Evolutionary conservation across 2,329 filamentous ascomycete species (phyloP), one percentile per base, ranked within the genome.

Genomic region (Fusarium sp.): DNA sequence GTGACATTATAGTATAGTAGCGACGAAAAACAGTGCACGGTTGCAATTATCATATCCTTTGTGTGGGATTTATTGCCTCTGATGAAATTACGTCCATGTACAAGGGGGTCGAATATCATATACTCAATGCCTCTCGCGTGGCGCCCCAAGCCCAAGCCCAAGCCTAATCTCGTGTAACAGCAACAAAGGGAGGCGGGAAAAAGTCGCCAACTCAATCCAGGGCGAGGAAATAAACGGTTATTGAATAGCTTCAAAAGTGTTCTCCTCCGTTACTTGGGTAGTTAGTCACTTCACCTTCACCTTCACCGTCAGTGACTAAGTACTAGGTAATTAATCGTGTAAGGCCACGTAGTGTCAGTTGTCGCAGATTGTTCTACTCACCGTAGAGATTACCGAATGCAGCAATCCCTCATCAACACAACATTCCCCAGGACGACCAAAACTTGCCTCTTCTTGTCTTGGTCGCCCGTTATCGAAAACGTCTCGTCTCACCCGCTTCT

Each of bases 311-410:
- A 51, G 50, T 26, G 13, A 54, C n/a, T 26, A 24, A 18, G 26
- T 26, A 26, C 26, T 26, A 26, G 7, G 20, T n/a, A 17, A n/a
- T 50, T 32, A 11, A 20, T 30, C 54, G 54, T 71, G 42, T 14
- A 41, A 41, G 35, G 51, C 61, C 45, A 68, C 61, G 35, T 39
- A 38, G 70, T 63, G 66, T 66, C 61, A 39, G 47, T 47, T 65
- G 71, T 72, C 71, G 63, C 63, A 69, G 58, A 59, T 51, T 70
- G 51, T 67, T 74, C 54, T 39, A 60, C 61, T 57, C 66, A 50
- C 32, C 41, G 24, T 39, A 57, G 38, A 54, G 24, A 59, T 70
- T 70, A n/a, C 71, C 71, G 63, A 61, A 72, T 69, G 71, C 71
- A 68, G 67, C 30, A 53, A 26, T 30, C 32, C 39, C 12, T 32